These are phyloP conservation scores for Solanum peruvianum DNA, from an alignment of 257 asterid genomes.

Conservation along the genomic window DNA sequence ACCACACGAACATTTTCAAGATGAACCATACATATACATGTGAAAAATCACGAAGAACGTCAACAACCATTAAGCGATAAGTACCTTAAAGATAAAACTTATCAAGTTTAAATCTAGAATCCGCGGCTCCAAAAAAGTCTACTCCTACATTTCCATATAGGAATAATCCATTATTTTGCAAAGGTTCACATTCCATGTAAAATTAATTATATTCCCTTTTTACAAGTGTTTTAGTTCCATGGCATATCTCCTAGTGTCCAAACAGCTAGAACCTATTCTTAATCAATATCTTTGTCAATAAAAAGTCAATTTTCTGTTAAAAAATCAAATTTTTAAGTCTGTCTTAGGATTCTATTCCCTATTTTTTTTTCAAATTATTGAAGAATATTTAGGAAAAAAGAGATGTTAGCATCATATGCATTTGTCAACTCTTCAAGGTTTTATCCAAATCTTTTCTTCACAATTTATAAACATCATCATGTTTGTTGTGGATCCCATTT, in stretches of 20 bases:
- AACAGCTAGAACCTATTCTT: background rate
- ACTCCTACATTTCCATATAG: background rate
- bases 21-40: background rate
- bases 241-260: background rate
- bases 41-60: background rate
- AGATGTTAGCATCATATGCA: background rate
- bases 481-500: constrained; percentile 21
- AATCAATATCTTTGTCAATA: background rate
- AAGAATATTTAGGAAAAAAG: background rate
- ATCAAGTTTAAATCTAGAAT: background rate
- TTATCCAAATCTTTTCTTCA: constrained; percentile 6
- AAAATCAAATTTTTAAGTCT: background rate
- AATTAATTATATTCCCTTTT: background rate
- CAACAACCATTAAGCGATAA: background rate
- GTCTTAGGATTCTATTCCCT: background rate
- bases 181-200: background rate
- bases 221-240: background rate
- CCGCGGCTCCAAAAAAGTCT: background rate
- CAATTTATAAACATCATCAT: constrained; percentile 11
- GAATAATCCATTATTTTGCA: background rate
- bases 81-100: background rate
- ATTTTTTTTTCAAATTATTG: background rate
- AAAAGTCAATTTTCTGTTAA: background rate
- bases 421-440: background rate
- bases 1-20: background rate